Evolutionary conservation across 306 rosid species (phyloP).

Genomic region (Cajanus cajan): DNA sequence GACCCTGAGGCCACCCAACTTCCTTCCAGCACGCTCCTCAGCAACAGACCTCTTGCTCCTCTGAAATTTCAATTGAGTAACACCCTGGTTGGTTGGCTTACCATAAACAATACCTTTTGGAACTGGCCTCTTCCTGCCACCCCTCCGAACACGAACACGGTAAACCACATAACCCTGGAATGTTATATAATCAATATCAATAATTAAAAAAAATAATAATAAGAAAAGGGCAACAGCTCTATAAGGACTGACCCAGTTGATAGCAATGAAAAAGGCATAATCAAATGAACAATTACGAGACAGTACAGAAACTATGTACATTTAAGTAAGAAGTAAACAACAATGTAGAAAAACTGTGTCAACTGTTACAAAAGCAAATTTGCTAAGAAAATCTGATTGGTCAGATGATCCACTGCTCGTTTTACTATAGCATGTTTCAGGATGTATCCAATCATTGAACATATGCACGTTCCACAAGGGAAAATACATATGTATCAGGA

Average conservation of each 20-base stretch:
- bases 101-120: conserved; percentile 96
- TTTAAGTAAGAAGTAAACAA: neutral
- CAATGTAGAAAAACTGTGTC: neutral
- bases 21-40: conserved; percentile 91
- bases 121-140: conserved; percentile 95
- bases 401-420: neutral
- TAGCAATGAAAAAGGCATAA: neutral
- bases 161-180: conserved; percentile 79
- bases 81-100: conserved; percentile 95
- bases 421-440: conserved; percentile 18
- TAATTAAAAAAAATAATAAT: no score
- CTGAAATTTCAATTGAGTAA: conserved; percentile 86
- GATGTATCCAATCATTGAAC: conserved; percentile 31
- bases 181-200: neutral
- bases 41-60: conserved; percentile 92
- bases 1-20: conserved; percentile 89
- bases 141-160: conserved; percentile 86
- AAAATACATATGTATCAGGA: conserved; percentile 19
- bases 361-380: conserved; percentile 21
- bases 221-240: neutral
- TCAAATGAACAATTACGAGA: neutral
- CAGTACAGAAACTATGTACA: neutral
- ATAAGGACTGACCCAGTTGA: neutral
- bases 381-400: neutral
- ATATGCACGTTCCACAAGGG: neutral